A percentile compares a stretch with the other conserved stretches of the same genome.
These are phyloP conservation scores for Solanum hybrid DNA, from an alignment of 305 asterid genomes.

Conservation along the genomic window DNA sequence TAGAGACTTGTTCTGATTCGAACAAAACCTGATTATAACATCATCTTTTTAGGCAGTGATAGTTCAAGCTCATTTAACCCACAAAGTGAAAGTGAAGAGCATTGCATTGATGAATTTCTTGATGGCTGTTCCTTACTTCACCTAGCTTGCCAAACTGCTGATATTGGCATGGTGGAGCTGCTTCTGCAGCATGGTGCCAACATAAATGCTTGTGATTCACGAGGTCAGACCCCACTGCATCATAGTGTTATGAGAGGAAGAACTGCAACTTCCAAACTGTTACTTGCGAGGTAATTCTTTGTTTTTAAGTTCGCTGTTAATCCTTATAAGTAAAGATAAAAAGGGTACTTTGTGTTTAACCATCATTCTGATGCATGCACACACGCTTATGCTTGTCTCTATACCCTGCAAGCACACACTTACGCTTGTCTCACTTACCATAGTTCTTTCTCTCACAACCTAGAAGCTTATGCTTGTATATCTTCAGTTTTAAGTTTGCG, in stretches of 20 bases:
- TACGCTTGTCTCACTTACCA: neutral
- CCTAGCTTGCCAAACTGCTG: constrained; percentile 89
- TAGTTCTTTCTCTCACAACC: neutral
- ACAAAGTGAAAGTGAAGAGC: constrained; percentile 28
- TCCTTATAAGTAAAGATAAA: neutral
- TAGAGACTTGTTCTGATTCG: constrained; percentile 17
- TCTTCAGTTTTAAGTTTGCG: neutral
- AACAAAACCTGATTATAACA: constrained; percentile 18
- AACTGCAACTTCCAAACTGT: constrained; percentile 47
- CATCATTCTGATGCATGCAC: neutral
- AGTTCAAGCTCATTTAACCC: constrained; percentile 29
- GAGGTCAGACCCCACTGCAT: constrained; percentile 80
- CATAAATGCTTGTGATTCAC: constrained; percentile 50
- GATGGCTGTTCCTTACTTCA: constrained; percentile 85
- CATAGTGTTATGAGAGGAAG: constrained; percentile 68
- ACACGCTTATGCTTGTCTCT: neutral
- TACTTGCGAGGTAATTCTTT: constrained; percentile 57
- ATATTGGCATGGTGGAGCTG: constrained; percentile 86
- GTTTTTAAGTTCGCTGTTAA: neutral
- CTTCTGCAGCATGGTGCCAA: constrained; percentile 88
- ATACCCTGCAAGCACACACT: neutral
- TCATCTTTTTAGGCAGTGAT: constrained; percentile 28
- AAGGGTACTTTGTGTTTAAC: neutral
- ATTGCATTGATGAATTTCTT: constrained; percentile 28
- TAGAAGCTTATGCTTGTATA: neutral